Evolutionary conservation across 2,329 filamentous ascomycete species (phyloP).

Genomic region (Penicillium sclerotigenum): DNA sequence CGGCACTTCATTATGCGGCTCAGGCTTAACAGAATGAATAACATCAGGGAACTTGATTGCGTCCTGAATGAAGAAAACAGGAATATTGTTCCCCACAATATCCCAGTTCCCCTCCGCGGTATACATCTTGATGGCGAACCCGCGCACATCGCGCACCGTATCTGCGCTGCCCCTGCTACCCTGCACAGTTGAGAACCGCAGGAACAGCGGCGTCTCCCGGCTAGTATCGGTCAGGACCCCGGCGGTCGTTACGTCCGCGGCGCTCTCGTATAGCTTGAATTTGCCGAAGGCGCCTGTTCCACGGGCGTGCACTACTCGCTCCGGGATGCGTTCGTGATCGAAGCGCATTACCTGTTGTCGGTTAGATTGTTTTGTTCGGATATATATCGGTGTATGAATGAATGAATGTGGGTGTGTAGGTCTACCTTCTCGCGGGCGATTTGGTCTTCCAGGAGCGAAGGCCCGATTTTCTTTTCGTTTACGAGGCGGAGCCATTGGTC

Average conservation of each 20-base stretch:
- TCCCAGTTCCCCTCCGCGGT: conserved; percentile 72
- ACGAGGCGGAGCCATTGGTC: conserved; percentile 74
- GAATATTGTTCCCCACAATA: conserved; percentile 43
- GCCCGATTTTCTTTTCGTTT: conserved; percentile 62
- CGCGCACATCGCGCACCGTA: conserved; percentile 77
- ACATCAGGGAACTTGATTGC: conserved; percentile 43
- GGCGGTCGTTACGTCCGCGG: conserved; percentile 61
- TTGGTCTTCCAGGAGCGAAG: conserved; percentile 67
- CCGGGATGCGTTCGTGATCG: conserved; percentile 69
- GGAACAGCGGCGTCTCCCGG: conserved; percentile 62
- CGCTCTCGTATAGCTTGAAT: conserved; percentile 64
- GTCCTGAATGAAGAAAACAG: conserved; percentile 44
- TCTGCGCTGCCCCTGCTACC: conserved; percentile 74
- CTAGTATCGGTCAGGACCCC: conserved; percentile 66
- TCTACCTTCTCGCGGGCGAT: conserved; percentile 71
- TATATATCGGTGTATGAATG: not conserved
- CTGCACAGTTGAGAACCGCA: conserved; percentile 75
- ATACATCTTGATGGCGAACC: conserved; percentile 76
- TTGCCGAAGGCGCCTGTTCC: conserved; percentile 64
- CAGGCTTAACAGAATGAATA: conserved; percentile 42
- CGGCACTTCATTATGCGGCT: conserved; percentile 43
- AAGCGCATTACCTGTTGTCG: conserved; percentile 56
- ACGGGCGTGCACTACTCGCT: conserved; percentile 65
- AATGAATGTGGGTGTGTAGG: too few relatives aligned
- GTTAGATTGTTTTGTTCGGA: not conserved